Percentiles rank a stretch among this genome's conserved stretches.
Conservation (phyloP, 495 filamentous ascomycete species). For the Tuber brumale region DNA sequence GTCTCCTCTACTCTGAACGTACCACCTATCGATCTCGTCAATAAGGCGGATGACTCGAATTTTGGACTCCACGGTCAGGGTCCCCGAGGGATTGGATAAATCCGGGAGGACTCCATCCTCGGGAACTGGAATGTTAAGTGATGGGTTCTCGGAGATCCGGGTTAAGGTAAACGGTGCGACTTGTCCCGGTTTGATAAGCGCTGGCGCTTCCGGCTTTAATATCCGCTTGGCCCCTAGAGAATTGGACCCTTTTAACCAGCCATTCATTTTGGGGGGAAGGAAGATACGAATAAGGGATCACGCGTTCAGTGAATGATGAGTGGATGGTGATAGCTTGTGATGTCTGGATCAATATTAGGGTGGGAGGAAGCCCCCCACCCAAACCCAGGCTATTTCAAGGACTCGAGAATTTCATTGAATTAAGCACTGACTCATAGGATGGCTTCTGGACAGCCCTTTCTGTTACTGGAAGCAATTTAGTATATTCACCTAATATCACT, state of each 20-base stretch:
- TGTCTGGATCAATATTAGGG: not conserved
- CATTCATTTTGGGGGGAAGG: not conserved
- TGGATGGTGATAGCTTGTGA: not conserved
- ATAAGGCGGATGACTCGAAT: constrained; percentile 24
- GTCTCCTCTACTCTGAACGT: not conserved
- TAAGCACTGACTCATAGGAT: not conserved
- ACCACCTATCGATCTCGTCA: constrained; percentile 29
- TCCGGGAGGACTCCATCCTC: not conserved
- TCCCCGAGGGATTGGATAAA: not conserved
- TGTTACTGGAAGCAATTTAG: not conserved
- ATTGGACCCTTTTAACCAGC: not conserved
- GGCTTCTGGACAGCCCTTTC: not conserved
- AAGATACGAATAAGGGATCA: not conserved
- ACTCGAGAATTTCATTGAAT: not conserved
- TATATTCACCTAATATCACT: not conserved
- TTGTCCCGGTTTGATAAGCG: not conserved
- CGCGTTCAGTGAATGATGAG: not conserved
- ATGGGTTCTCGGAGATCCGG: not conserved
- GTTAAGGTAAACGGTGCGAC: not conserved
- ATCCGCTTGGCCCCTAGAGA: not conserved
- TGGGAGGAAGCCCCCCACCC: not conserved
- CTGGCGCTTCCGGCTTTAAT: not conserved
- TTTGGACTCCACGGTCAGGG: not conserved
- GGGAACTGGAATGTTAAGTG: not conserved
- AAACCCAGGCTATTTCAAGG: not conserved